Evolutionary conservation across 2,329 filamentous ascomycete species (phyloP).

Genomic region (Epichloe typhina): DNA sequence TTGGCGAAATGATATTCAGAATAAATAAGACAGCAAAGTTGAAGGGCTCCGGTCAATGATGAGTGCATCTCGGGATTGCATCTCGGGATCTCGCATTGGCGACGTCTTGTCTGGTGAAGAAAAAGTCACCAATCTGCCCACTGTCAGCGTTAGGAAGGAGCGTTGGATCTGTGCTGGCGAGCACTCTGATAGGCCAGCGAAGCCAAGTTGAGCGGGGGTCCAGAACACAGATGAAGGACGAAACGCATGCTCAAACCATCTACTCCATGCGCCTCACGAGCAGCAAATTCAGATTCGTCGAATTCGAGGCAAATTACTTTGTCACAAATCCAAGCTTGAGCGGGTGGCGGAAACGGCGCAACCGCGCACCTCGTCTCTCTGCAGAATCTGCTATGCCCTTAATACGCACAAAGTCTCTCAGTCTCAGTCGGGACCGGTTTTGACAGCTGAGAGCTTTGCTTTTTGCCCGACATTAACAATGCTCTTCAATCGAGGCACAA

Average conservation of each 20-base stretch:
- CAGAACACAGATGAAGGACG: too few relatives aligned
- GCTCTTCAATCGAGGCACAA: slow-evolving; percentile 1
- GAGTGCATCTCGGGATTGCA: not conserved
- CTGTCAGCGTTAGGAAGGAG: not conserved
- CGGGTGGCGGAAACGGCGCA: not conserved
- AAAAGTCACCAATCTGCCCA: not conserved
- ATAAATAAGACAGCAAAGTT: not conserved
- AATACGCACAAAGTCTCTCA: not conserved
- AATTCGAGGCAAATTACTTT: not conserved
- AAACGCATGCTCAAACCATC: not conserved
- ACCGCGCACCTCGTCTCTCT: not conserved
- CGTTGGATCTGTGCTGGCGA: not conserved
- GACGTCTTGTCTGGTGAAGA: not conserved
- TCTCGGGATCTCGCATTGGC: not conserved
- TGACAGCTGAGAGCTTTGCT: not conserved
- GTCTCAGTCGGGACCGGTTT: not conserved
- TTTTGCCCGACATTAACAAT: not conserved
- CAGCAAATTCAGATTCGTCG: not conserved
- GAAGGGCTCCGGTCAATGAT: not conserved
- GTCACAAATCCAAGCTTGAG: not conserved
- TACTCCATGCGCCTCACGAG: not conserved
- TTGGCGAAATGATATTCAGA: not conserved
- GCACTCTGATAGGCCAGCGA: too few relatives aligned
- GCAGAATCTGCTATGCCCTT: not conserved
- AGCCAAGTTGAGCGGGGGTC: too few relatives aligned